A percentile compares a stretch with the other conserved stretches of the same genome.
Conservation (phyloP, 352 stramenopile species). For the Phytophthora idaei region DNA sequence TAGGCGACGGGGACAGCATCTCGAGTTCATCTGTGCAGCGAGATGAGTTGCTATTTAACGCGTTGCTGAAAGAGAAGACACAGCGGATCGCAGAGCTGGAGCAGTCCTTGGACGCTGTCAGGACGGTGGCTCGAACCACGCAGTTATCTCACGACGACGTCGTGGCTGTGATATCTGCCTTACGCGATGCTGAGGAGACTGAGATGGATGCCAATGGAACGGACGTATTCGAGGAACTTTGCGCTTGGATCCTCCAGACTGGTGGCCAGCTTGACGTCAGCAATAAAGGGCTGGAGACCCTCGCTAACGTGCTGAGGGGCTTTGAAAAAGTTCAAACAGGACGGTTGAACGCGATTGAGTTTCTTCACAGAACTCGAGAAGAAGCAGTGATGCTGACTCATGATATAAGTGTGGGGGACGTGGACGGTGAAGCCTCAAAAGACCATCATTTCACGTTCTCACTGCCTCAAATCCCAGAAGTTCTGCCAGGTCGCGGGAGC, state of each 20-base stretch:
- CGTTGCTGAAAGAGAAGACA: conserved; percentile 66
- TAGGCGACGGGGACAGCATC: conserved; percentile 27
- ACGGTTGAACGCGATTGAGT: conserved; percentile 29
- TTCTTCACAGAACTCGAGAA: conserved; percentile 44
- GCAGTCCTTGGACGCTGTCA: conserved; percentile 47
- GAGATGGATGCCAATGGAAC: conserved; percentile 10
- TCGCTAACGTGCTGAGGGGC: conserved; percentile 33
- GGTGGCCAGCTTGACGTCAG: conserved; percentile 55
- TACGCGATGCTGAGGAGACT: conserved; percentile 8
- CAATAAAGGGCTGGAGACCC: conserved; percentile 32
- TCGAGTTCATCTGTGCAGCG: conserved; percentile 34
- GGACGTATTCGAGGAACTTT: conserved; percentile 31
- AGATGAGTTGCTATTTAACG: conserved; percentile 50
- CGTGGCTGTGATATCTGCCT: conserved; percentile 30
- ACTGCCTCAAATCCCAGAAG: conserved; percentile 25
- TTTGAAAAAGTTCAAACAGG: conserved; percentile 50
- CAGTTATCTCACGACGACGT: conserved; percentile 58
- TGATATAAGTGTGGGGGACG: conserved; percentile 22
- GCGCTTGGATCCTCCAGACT: conserved; percentile 49
- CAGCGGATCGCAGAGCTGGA: conserved; percentile 64
- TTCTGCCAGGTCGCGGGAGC: conserved; percentile 17
- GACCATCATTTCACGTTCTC: conserved; percentile 1
- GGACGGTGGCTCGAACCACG: conserved; percentile 46
- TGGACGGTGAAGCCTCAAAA: conserved; percentile 19
- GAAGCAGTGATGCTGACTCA: conserved; percentile 51